Base-by-base conservation (phyloP, 768 basidiomycete genomes). In the Suillus clintonianus region DNA sequence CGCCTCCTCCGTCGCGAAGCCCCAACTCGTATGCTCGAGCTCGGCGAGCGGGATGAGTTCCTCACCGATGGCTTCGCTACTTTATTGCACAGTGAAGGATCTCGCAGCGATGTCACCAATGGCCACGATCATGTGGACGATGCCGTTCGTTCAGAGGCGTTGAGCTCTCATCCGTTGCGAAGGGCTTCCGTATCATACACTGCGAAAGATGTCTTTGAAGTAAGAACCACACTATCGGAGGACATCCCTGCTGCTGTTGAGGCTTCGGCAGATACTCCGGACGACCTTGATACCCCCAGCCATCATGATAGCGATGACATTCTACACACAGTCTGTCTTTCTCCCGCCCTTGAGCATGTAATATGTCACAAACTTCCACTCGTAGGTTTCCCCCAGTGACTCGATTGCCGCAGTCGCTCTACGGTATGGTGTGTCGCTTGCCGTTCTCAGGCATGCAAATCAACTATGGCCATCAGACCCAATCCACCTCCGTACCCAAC, bases 381-480 rank as follows among this genome's bases (percentile, higher is more conserved):
- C 32, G 24, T 69, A 92, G 96, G 81, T 98, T 45, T 77, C 81
- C 59, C 79, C 86, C 2, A 83, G 80, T 17, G 96, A 99, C 73
- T 91, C 96, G 11, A 79, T 98, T 36, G 86, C 94, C 17, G 90
- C 94, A 32, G 89, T 99, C 14, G 88, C 97, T 0, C 80, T 99
- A 56, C 93, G 89, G 69, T 97, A 98, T 74, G 94, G 93, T 2
- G 89, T 97, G 60, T 85, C 89, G 19, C 80, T 97, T 60, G 84
- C 92, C 32, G 89, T 91, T 15, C 83, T 99, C 14, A 89, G 96
- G 55, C 83, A 88, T 68, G 89, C 89, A 55, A 99, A 99, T 75
- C 93, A 95, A 67, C 81, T 99, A 9, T 99, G 97, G 97, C 75
- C 94, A 7, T 90, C 92, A 8, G 97, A 99, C 73, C 85, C 94